phyloP scores from a whole-genome alignment of 192 early-diverging fungal genomes.

The Pilaira anomala region DNA sequence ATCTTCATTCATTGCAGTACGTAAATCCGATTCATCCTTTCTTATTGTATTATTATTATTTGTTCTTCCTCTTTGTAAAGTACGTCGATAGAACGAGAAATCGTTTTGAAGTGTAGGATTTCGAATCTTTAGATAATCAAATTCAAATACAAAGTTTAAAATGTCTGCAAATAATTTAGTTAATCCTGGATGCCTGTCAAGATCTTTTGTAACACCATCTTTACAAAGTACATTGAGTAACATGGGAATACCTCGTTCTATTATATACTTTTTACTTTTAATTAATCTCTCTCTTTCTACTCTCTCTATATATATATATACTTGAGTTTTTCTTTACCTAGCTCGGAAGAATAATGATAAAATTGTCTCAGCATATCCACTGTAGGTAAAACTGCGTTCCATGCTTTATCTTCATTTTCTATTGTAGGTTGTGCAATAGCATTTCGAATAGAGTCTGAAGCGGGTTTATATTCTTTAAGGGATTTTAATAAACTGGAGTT shows the following conservation, averaged over 20 bases:
- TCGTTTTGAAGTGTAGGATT: constrained; percentile 76
- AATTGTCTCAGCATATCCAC: constrained; percentile 72
- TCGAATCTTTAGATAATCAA: constrained; percentile 75
- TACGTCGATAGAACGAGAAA: constrained; percentile 92
- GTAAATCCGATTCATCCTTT: constrained; percentile 39
- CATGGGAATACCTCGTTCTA: constrained; percentile 58
- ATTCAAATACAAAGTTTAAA: constrained; percentile 82
- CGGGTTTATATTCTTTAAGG: constrained; percentile 59
- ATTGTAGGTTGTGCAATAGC: constrained; percentile 79
- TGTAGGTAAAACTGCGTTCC: constrained; percentile 76
- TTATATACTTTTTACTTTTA: not conserved
- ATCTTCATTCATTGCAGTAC: constrained; percentile 60
- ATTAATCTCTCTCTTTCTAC: not conserved
- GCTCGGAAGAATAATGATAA: constrained; percentile 69
- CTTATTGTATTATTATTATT: not conserved
- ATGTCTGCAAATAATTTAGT: constrained; percentile 76
- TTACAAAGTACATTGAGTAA: constrained; percentile 62
- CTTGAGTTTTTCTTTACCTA: constrained; percentile 53
- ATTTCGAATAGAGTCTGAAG: constrained; percentile 67
- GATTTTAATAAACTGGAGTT: constrained; percentile 47
- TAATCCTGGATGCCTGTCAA: constrained; percentile 72
- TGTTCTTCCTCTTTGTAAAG: constrained; percentile 64
- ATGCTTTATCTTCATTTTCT: constrained; percentile 83
- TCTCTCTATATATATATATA: not conserved
- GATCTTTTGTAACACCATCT: constrained; percentile 50